Percentiles rank a stretch among this genome's conserved stretches.
phyloP scores from a whole-genome alignment of 2,329 filamentous ascomycete genomes.

The Fusarium bulbicola region DNA sequence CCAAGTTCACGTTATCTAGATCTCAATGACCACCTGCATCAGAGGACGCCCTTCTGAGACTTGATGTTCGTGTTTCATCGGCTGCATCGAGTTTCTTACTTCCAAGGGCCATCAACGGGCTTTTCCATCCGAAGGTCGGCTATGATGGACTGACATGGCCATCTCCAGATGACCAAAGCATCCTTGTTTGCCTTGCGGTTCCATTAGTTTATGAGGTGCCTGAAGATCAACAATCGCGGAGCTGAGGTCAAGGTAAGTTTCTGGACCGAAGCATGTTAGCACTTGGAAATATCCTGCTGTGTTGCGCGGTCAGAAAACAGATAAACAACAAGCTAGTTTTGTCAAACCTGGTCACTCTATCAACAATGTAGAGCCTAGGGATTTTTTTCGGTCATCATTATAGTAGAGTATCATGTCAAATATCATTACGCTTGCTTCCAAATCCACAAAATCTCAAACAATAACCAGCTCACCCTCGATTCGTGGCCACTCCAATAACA shows the following conservation, averaged over 20 bases:
- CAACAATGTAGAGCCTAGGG: accelerated
- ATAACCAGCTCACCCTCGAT: neutral
- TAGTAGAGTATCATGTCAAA: neutral
- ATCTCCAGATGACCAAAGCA: neutral
- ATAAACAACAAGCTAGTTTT: accelerated
- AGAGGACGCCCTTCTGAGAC: neutral
- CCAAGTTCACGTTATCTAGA: too few species aligned
- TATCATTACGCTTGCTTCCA: neutral
- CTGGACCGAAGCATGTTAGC: too few species aligned
- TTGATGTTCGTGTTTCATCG: neutral
- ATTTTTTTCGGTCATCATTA: neutral
- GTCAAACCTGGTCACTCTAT: neutral
- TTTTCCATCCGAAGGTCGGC: accelerated
- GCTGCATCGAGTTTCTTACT: neutral
- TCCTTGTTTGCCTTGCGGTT: neutral
- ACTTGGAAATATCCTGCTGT: neutral
- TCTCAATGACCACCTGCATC: neutral
- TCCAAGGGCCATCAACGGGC: neutral
- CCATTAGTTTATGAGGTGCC: too few species aligned
- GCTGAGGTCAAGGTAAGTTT: too few species aligned
- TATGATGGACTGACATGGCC: neutral
- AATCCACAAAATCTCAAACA: neutral
- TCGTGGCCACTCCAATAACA: neutral
- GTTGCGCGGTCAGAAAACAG: accelerated
- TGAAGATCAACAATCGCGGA: too few species aligned